A percentile compares a stretch with the other conserved stretches of the same genome.
Conservation (phyloP, 371 early-diverging fungal species). For the Actinomucor elegans region DNA sequence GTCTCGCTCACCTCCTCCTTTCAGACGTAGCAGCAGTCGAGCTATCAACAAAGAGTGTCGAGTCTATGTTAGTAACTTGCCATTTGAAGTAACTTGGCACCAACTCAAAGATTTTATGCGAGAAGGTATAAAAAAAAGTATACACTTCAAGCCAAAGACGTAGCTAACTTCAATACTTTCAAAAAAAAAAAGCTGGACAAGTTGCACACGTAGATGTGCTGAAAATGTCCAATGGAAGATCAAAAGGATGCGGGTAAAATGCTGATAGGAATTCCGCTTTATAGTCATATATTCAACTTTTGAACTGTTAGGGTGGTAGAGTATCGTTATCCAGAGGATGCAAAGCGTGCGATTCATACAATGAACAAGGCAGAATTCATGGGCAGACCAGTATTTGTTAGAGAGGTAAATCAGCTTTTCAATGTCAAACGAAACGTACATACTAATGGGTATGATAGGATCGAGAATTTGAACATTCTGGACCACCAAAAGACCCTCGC, state of each 20-base stretch:
- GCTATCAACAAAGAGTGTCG: conserved; percentile 11
- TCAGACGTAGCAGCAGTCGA: conserved; percentile 12
- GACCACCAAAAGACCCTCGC: conserved; percentile 47
- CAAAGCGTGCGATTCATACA: conserved; percentile 74
- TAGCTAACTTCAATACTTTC: too few relatives aligned
- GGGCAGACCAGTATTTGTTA: conserved; percentile 77
- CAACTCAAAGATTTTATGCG: conserved; percentile 81
- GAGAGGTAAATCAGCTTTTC: conserved; percentile 41
- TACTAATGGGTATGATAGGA: conserved; percentile 34
- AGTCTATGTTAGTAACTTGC: conserved; percentile 67
- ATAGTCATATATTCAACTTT: too few relatives aligned
- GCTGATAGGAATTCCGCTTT: not conserved
- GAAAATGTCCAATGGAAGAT: conserved; percentile 56
- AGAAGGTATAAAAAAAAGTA: conserved; percentile 52
- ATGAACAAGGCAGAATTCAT: conserved; percentile 71
- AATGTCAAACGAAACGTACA: too few relatives aligned
- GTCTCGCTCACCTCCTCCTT: conserved; percentile 19
- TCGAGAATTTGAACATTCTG: conserved; percentile 52
- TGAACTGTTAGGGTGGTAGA: conserved; percentile 67
- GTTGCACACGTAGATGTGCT: conserved; percentile 74
- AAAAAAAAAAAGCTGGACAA: conserved; percentile 59
- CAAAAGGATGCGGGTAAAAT: conserved; percentile 61
- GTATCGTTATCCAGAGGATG: conserved; percentile 76
- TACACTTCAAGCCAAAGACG: not conserved
- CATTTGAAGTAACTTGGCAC: conserved; percentile 61